These are phyloP conservation scores for Tricholoma hemisulphureum DNA, from an alignment of 768 basidiomycete genomes.

Conservation along the genomic window DNA sequence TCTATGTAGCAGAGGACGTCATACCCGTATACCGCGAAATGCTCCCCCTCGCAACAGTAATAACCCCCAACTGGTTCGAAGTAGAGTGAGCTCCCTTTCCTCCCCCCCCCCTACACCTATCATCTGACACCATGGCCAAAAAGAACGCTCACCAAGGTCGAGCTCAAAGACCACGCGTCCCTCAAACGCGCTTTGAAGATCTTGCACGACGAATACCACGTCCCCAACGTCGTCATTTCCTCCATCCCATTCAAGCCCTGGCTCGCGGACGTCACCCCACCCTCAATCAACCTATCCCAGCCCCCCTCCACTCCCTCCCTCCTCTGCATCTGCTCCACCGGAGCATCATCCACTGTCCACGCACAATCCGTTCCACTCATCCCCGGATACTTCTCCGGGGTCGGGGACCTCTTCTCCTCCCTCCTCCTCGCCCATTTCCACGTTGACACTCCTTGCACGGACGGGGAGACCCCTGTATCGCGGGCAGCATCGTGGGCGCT, in stretches of 20 bases:
- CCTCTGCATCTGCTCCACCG: conserved; percentile 77
- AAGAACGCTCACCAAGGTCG: conserved; percentile 74
- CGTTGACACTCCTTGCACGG: conserved; percentile 14
- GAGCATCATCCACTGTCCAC: conserved; percentile 46
- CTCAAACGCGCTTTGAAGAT: conserved; percentile 66
- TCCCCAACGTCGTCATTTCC: conserved; percentile 89
- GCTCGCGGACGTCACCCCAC: conserved; percentile 56
- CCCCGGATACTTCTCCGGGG: conserved; percentile 92
- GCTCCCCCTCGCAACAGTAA: conserved; percentile 83
- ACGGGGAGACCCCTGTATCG: conserved; percentile 42
- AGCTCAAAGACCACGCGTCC: conserved; percentile 64
- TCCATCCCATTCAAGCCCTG: conserved; percentile 74
- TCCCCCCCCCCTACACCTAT: background rate
- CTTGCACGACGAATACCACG: conserved; percentile 72
- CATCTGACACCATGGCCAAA: conserved; percentile 25
- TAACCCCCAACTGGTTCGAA: conserved; percentile 98
- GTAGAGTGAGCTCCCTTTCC: conserved; percentile 67
- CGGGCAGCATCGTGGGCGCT: conserved; percentile 66
- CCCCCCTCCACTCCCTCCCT: conserved; percentile 49
- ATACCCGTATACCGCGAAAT: conserved; percentile 82
- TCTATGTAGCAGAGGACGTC: conserved; percentile 88
- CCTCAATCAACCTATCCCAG: conserved; percentile 41
- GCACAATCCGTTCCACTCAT: conserved; percentile 74
- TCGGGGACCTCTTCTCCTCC: conserved; percentile 95
- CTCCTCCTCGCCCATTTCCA: conserved; percentile 81